Base-by-base conservation (phyloP, 1,284 basidiomycete genomes). In the Mycena citricolor region DNA sequence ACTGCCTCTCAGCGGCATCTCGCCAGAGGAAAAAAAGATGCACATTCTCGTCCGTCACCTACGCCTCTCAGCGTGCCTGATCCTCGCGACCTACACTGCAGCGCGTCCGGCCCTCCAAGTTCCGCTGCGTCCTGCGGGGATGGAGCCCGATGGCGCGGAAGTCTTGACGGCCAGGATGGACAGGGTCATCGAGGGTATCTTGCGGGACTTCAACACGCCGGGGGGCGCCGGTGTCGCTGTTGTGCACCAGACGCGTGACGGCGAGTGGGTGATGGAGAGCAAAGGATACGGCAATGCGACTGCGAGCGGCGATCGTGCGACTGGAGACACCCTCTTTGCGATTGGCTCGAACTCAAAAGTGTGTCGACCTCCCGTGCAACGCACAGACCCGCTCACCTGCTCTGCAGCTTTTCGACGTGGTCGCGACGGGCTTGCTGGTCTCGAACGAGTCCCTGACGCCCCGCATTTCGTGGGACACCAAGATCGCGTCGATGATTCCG, bases 341-440 rank as follows among this genome's bases (percentile, higher is more conserved):
- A 50, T 57, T n/a, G 54, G 32, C n/a, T 55, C 54, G 19, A 54
- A 57, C 19, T 57, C 55, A 4, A 55, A 57, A 46, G 55, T 43
- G 44, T n/a, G 29, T 12, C n/a, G 14, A n/a, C 17, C 17, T 13
- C 10, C 14, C 13, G 16, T 2, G 4, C 11, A 12, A n/a, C 16
- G 4, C 16, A 5, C n/a, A 29, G 5, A 37, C 19, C 16, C 3
- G 12, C 22, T 5, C n/a, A 13, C 7, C 8, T 25, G 33, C n/a
- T n/a, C 37, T 11, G 39, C n/a, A 57, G 42, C 52, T 59, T 8
- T 59, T 55, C 25, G 44, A 44, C 26, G 39, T 40, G 10, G 17
- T 55, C 14, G 37, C 56, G 4, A 44, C 54, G 13, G 58, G 57
- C 8, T 47, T 60, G 6, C 36, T 60, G 14, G 54, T 57, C 22